These are phyloP conservation scores for Capsicum chinense DNA, from an alignment of 257 asterid species.

Conservation along the genomic window DNA sequence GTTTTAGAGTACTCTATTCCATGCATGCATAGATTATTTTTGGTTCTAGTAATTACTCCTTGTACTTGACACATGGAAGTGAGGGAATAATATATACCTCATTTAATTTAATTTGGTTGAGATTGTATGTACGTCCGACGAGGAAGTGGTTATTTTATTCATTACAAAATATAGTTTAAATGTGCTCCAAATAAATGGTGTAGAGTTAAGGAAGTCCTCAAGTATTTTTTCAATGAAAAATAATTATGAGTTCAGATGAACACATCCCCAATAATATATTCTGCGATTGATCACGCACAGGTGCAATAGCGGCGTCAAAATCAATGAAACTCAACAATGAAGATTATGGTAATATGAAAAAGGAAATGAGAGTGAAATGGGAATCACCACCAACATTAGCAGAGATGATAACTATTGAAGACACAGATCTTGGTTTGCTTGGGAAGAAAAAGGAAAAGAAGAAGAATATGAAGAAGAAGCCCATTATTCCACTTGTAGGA, in stretches of 20 bases:
- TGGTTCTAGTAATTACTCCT: background rate
- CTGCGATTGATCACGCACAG: background rate
- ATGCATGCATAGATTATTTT: too few species aligned
- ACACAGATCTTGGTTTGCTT: constrained; percentile 40
- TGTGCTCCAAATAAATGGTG: too few species aligned
- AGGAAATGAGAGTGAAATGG: constrained; percentile 34
- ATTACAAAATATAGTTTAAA: too few species aligned
- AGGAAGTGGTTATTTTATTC: too few species aligned
- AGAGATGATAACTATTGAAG: constrained; percentile 45
- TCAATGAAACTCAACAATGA: background rate
- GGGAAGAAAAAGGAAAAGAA: constrained; percentile 44
- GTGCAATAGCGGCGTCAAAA: constrained; percentile 22
- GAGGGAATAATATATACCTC: background rate
- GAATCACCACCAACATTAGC: constrained; percentile 46
- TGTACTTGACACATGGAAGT: background rate
- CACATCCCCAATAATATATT: background rate
- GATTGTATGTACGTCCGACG: too few species aligned
- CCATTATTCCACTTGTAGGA: constrained; percentile 71
- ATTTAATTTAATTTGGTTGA: too few species aligned
- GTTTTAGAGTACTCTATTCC: too few species aligned
- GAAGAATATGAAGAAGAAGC: constrained; percentile 63
- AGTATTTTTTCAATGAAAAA: background rate
- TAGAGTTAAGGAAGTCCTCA: too few species aligned
- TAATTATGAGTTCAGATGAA: background rate
- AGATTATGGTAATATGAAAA: constrained; percentile 20